Base-by-base conservation (phyloP, 2,329 filamentous ascomycete genomes). In the Aureobasidium sp. region DNA sequence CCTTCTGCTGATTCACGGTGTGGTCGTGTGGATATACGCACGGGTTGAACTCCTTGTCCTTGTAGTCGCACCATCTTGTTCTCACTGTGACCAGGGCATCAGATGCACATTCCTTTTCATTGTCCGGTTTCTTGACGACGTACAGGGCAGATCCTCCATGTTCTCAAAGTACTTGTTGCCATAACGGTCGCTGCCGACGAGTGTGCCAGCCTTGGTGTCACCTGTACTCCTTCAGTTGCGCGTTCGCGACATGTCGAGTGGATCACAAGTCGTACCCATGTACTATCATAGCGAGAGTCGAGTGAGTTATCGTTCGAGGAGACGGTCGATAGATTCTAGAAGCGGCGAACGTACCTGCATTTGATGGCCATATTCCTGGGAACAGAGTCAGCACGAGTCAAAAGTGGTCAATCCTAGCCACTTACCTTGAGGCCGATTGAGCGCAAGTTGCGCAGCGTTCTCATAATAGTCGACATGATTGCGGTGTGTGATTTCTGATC, bases 141-240 rank as follows among this genome's bases (percentile, higher is more conserved):
- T 77, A 95, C 88, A 77, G 55, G 93, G 93, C 56, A 98, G 79
- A 72, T 98, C 93, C 69, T 97, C 90, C 66, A 82, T 72, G 77
- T 98, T 96, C 79, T 98, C 93, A 70, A 82, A 98, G 79, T 80
- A 98, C 76, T 95, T 97, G 83, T 98, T 98, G 71, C 93, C 94
- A 69, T 84, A 94, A 71, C 84, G 82, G 76, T 98, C 93, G 66
- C 75, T 80, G 64, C 85, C 93, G 61, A 98, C 81, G 61, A 95
- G 78, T 38, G 81, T 83, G 66, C 93, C 94, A 67, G 86, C 84
- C 77, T 98, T 98, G 72, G 93, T 98, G 74, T 98, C 93, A 76
- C 91, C 90, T 93, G 68, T 59, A 55, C 25, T 35, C 39, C 42
- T 61, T 74, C 59, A 71, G 63, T 57, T 49, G 48, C 25, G 48